Base-by-base conservation (phyloP, 768 basidiomycete genomes). In the Lentinula raphanica region DNA sequence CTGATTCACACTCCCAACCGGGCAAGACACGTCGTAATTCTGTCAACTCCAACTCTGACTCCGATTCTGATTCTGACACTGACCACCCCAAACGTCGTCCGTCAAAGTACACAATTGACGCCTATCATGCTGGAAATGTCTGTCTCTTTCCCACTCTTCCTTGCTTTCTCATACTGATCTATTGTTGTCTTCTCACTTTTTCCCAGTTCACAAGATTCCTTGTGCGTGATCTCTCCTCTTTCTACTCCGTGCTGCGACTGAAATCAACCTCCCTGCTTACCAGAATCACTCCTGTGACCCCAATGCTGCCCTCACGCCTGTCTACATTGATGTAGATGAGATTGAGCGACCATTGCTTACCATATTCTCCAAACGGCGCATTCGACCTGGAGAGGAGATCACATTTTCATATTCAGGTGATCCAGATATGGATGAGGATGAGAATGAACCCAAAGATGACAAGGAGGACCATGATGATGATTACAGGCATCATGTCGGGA, bases 201-300 rank as follows among this genome's bases (percentile, higher is more conserved):
- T 23, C 59, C 11, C 63, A 95, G 93, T 94, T 94, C 70, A 94
- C 94, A n/a, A 83, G 94, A 31, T 96, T 91, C 65, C 71, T 95
- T 63, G 93, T 91, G 67, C 65, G 83, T 76, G 13, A 53, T 27
- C n/a, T n/a, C 17, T 28, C 5, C 19, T 36, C 5, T 32, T 35
- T 29, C 15, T n/a, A n/a, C n/a, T n/a, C n/a, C n/a, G n/a, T n/a
- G n/a, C n/a, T n/a, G n/a, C n/a, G n/a, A n/a, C n/a, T n/a, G n/a
- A n/a, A n/a, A n/a, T n/a, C n/a, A n/a, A n/a, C 6, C 17, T 4
- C 23, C 28, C 35, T 7, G 49, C 39, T 25, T 59, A 28, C 2
- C 59, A 94, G 92, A 97, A 96, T 62, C 93, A 97, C 63, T 92
- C 89, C 17, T 96, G 94, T 64, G 87, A 92, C 58, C 94, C 94